Percentiles rank a stretch among this genome's conserved stretches.
These are phyloP conservation scores for Lactarius trivialis DNA, from an alignment of 768 basidiomycete species.

Conservation along the genomic window DNA sequence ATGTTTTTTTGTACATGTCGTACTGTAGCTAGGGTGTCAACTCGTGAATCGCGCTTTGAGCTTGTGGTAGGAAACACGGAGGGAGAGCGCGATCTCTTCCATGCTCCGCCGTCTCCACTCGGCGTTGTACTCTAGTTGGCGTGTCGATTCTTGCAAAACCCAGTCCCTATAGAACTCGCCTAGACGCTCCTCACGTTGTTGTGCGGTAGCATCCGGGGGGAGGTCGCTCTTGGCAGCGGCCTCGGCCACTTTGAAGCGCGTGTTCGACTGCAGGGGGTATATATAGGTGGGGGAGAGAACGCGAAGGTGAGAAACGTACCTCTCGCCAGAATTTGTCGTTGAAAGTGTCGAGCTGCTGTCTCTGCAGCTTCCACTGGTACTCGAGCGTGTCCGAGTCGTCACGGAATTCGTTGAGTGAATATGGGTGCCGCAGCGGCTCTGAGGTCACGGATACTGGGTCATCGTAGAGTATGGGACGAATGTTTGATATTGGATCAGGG, in stretches of 20 bases:
- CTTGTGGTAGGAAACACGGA: conserved; percentile 43
- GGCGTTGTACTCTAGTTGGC: conserved; percentile 52
- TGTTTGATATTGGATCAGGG: conserved; percentile 70
- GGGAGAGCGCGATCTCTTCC: conserved; percentile 49
- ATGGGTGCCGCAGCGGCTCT: conserved; percentile 47
- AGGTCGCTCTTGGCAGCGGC: conserved; percentile 49
- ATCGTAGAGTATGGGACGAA: conserved; percentile 75
- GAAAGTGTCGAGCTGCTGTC: conserved; percentile 66
- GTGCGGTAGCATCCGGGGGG: conserved; percentile 41
- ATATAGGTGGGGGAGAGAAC: not conserved
- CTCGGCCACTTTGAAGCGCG: conserved; percentile 71
- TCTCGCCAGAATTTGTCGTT: conserved; percentile 79
- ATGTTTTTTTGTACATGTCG: not conserved
- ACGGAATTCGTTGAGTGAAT: conserved; percentile 70
- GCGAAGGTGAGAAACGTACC: conserved; percentile 39
- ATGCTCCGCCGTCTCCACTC: conserved; percentile 65
- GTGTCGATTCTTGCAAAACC: conserved; percentile 59
- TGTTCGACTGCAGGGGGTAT: conserved; percentile 55
- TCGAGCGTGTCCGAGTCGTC: conserved; percentile 37
- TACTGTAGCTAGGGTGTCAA: conserved; percentile 1
- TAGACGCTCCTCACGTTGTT: conserved; percentile 61
- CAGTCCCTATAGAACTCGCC: conserved; percentile 70
- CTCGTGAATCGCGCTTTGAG: conserved; percentile 25
- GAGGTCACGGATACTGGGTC: conserved; percentile 33
- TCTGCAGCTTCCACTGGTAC: conserved; percentile 62